Base-by-base conservation (phyloP, 768 basidiomycete species). In the Crepidotus variabilis region DNA sequence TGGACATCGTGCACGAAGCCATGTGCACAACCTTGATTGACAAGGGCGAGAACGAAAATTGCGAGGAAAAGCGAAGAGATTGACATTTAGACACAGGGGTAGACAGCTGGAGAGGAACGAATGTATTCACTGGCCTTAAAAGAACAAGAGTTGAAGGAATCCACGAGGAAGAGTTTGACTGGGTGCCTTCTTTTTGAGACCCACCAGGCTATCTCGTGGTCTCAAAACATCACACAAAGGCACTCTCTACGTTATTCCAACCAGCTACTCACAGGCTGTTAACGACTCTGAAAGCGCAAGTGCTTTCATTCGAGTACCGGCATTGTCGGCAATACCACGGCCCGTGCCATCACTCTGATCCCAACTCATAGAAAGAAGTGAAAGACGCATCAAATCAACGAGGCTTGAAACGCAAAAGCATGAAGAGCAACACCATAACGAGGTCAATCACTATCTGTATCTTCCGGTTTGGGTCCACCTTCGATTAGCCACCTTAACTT, bases 381-480 rank as follows among this genome's bases (percentile, higher is more conserved):
- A 32, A 36, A 34, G 35, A 28, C 23, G 6, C n/a, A 53, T 14
- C 2, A 28, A 24, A 53, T 23, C 14, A 11, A 45, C 11, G 46
- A 53, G 16, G 32, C 50, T 14, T 16, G 33, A 51, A n/a, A 13
- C 21, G 5, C 51, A 52, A 11, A 18, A 33, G 36, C 24, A 16
- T 20, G 32, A 46, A 21, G 28, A 28, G 43, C 47, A 48, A 51
- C 8, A 18, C 35, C 5, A 13, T 18, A 52, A 23, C 34, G 45
- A 54, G 10, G 43, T 50, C 34, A 60, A 55, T 88, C 86, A 61
- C 83, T 86, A 60, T 92, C 90, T 9, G 86, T 92, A 60, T 92
- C 90, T 68, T 92, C 90, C 57, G 90, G 90, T 63, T 85, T 88
- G 47, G 84, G 80, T 2, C 94, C 94, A 52, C 94, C 94, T 65